Conservation (phyloP, 1,139 yeast genomes). For the Suhomyces bolitotheri region DNA sequence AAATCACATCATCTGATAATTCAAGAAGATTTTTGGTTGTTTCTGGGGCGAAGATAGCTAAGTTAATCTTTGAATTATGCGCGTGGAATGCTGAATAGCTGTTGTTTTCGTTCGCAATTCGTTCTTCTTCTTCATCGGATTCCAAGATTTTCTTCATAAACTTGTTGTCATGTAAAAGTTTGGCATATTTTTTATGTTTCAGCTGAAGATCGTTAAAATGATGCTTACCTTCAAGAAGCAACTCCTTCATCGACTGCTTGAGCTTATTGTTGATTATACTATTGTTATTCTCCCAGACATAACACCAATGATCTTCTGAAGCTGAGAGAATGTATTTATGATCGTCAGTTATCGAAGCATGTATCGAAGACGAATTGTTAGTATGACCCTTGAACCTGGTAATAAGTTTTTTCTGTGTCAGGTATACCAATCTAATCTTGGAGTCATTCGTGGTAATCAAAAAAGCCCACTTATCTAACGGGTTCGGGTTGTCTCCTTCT, state of each 20-base stretch:
- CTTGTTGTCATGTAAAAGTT: constrained; percentile 35
- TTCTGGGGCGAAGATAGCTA: constrained; percentile 79
- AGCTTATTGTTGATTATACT: constrained; percentile 41
- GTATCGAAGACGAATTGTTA: constrained; percentile 69
- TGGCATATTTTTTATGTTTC: constrained; percentile 35
- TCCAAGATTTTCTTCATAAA: constrained; percentile 32
- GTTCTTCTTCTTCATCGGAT: constrained; percentile 23
- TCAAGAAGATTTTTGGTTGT: constrained; percentile 64
- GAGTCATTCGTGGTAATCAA: constrained; percentile 81
- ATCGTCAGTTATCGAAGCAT: constrained; percentile 65
- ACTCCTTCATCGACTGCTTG: constrained; percentile 35
- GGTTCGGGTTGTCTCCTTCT: constrained; percentile 12
- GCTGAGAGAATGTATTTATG: constrained; percentile 53
- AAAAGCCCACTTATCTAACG: constrained; percentile 36
- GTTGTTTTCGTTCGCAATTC: constrained; percentile 48
- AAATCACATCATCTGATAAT: constrained; percentile 76
- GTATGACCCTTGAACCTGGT: constrained; percentile 73
- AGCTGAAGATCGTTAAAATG: constrained; percentile 33
- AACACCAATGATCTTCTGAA: constrained; percentile 70
- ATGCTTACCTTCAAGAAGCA: constrained; percentile 37
- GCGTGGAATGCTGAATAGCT: constrained; percentile 75
- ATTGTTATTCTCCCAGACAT: constrained; percentile 63
- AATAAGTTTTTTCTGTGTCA: constrained; percentile 56
- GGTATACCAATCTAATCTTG: constrained; percentile 63
- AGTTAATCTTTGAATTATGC: constrained; percentile 70